Evolutionary conservation across 768 basidiomycete species (phyloP), one percentile per base, ranked within the genome.

Genomic region (Boletus pseudopeckii): DNA sequence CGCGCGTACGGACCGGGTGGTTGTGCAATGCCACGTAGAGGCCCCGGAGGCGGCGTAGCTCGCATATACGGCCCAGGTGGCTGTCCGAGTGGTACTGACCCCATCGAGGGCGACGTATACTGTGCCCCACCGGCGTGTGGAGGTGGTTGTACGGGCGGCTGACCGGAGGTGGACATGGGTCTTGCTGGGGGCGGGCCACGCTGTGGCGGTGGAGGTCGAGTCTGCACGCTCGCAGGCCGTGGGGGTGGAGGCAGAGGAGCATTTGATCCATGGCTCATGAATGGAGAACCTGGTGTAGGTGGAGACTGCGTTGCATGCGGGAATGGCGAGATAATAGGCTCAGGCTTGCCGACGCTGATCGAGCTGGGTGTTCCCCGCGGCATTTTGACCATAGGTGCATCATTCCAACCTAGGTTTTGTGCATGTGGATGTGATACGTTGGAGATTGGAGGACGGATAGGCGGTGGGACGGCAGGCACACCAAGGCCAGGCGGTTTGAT

Each of bases 251-350:
- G 73, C 0, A 67, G 43, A 9, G 61, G 42, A 3, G 46, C 45
- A 40, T 40, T 52, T 48, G 78, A 76, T 11, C 73, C 74, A 15
- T 76, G 77, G 6, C 67, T 69, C 37, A 67, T 57, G 54, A 76
- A 80, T 0, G 81, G 80, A 17, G 81, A 74, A 7, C 73, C 72
- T n/a, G 77, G 73, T 5, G 75, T 77, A 5, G 85, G 80, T 18
- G 71, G 66, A 8, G 73, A 69, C 18, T 67, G 64, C n/a, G 73
- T 63, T 6, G 80, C 75, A 61, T 89, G 87, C 8, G 93, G 90
- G 83, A 98, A 97, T 0, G 95, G 95, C 9, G 91, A 80, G 8
- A 85, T 84, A 62, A 98, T 95, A 3, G 94, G 81, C 7, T 78
- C 75, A 3, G 81, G 85, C 62, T 88, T 90, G 50, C 65, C 70